Evolutionary conservation across 1,284 basidiomycete species (phyloP).

Genomic region (Inonotus obliquus): DNA sequence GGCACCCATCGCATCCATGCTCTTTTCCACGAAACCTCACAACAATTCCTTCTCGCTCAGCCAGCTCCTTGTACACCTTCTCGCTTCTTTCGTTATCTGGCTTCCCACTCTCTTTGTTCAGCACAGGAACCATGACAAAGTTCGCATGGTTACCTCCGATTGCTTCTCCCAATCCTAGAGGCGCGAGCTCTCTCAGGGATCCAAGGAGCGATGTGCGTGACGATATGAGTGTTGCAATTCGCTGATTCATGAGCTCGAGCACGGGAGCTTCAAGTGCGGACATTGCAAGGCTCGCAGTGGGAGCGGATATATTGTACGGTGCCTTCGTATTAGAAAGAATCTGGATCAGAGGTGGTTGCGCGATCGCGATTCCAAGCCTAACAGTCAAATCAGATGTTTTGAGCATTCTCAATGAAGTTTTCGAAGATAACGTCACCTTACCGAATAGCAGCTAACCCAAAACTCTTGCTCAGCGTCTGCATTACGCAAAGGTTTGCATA

Average conservation of each 20-base stretch:
- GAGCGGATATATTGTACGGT: conserved; percentile 94
- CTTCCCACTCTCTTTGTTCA: conserved; percentile 43
- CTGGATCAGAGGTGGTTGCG: conserved; percentile 86
- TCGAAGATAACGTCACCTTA: conserved; percentile 27
- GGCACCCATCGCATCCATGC: conserved; percentile 80
- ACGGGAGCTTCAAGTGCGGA: conserved; percentile 71
- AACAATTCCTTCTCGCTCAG: conserved; percentile 84
- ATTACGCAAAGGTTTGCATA: conserved; percentile 91
- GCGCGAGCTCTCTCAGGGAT: conserved; percentile 40
- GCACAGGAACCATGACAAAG: conserved; percentile 83
- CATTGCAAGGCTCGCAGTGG: conserved; percentile 81
- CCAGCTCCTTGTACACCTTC: conserved; percentile 77
- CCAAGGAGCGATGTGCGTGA: conserved; percentile 55
- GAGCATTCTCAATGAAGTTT: background rate
- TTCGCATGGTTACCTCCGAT: conserved; percentile 90
- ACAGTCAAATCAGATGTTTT: too few species aligned
- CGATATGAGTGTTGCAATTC: conserved; percentile 55
- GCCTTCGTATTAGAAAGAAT: conserved; percentile 96
- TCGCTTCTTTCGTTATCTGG: conserved; percentile 72
- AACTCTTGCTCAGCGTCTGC: conserved; percentile 96
- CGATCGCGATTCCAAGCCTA: conserved; percentile 87
- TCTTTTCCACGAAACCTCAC: conserved; percentile 89
- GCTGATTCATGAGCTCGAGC: conserved; percentile 60
- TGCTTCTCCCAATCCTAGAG: conserved; percentile 60
- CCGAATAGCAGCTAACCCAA: conserved; percentile 94